Evolutionary conservation across 768 basidiomycete species (phyloP), one percentile per base, ranked within the genome.

Genomic region (Suillus subluteus): DNA sequence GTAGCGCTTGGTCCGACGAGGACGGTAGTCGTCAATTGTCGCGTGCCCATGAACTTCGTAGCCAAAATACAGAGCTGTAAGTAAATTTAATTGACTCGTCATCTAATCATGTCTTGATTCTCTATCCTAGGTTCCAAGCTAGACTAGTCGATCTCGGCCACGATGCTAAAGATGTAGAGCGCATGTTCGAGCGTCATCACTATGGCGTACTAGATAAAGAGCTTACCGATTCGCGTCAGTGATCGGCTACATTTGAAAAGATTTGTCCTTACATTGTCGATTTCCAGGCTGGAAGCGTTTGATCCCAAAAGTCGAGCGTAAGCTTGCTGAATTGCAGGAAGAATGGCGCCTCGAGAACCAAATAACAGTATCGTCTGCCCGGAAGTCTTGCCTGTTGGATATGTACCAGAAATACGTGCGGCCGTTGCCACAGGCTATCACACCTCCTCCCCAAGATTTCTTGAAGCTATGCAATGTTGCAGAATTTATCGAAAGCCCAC

Each of bases 151-250:
- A n/a, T 15, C 62, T 63, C 5, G 62, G 62, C 3, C 62, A 59
- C 21, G 6, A 35, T 35, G 12, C n/a, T 7, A 1, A 52, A 35
- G 62, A 63, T 13, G 52, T 63, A 4, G 5, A 8, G n/a, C 13
- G 62, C 32, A 21, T 63, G 32, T 23, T 52, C 6, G n/a, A 11
- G 12, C 6, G 11, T 58, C 32, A 13, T 59, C 21, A 32, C 52
- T 38, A 37, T n/a, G 62, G n/a, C 6, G 15, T 59, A 15, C 30
- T 54, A 18, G 43, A 46, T 21, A n/a, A 63, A 52, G 62, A 59
- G 8, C 32, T 63, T 38, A 63, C 62, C 11, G 62, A 59, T 7
- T 8, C 62, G 16, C 62, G 62, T 59, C 43, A 63, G 52, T 63
- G 13, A 6, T 32, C 11, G 4, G 2, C 23, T 6, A n/a, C 21